A percentile compares a stretch with the other conserved stretches of the same genome.
These are phyloP conservation scores for Neoboletus magnificus DNA, from an alignment of 768 basidiomycete genomes.

Conservation along the genomic window DNA sequence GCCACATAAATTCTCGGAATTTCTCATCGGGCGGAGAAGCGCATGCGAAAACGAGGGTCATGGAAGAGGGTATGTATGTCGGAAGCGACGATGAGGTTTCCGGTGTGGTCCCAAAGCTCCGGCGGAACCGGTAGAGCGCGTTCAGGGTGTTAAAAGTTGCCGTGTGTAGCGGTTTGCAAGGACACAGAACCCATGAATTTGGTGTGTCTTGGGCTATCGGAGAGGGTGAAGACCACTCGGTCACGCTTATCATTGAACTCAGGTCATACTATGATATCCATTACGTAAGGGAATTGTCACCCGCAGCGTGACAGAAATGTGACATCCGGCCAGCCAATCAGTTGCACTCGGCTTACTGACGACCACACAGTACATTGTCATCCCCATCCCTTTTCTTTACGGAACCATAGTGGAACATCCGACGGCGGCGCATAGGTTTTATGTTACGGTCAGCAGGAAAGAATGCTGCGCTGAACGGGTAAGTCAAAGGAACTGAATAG, in stretches of 20 bases:
- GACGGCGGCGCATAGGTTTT: conserved; percentile 19
- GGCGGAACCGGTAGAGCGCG: conserved; percentile 1
- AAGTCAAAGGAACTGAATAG: not conserved
- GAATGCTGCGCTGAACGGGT: conserved; percentile 40
- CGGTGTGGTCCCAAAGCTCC: not conserved
- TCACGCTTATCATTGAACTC: no score
- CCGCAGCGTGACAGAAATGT: conserved; percentile 9
- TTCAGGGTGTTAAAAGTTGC: conserved; percentile 9
- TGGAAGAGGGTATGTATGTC: conserved; percentile 13
- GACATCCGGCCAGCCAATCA: not conserved
- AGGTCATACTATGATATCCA: no score
- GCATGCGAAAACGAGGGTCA: conserved; percentile 10
- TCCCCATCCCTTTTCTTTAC: conserved; percentile 2
- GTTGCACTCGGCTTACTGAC: not conserved
- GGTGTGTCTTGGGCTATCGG: no score
- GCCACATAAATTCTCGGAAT: conserved; percentile 6
- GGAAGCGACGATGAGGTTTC: conserved; percentile 1
- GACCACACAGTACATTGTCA: not conserved
- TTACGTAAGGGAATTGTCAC: not conserved
- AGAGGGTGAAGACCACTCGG: no score
- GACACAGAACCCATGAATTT: conserved; percentile 2
- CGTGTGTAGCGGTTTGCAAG: conserved; percentile 2
- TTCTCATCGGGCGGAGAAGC: conserved; percentile 3
- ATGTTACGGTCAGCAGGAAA: conserved; percentile 40
- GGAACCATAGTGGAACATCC: conserved; percentile 3